Base-by-base conservation (phyloP, 108 stramenopile genomes). In the Conticribra guillardii region DNA sequence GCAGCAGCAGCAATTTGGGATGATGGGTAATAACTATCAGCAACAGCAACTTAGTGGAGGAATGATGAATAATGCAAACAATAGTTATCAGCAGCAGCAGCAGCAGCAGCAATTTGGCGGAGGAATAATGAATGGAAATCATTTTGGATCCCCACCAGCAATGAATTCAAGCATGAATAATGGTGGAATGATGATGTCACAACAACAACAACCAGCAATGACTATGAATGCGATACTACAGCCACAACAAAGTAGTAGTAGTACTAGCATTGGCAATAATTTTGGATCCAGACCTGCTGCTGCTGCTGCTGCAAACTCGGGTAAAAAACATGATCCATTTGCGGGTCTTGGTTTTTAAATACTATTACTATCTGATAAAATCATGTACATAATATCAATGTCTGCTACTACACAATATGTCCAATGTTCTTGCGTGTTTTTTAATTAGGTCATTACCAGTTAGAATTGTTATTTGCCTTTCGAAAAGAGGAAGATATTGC, bases 321-420 rank as follows among this genome's bases (percentile, higher is more conserved):
- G 11, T 69, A 60, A 68, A 46, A 69, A 77, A 62, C 33, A 58
- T 1, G 76, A 77, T 64, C 76, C 76, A 4, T 77, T 77, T 57
- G 76, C 76, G 11, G 76, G 76, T 22, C 64, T 70, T 55, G 75
- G 75, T 17, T 76, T 76, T 45, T 76, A 67, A 64, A 11, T 5
- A 41, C 5, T 41, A 5, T 9, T 41, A 41, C 55, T 32, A 21
- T 54, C 31, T 2, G 31, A 2, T 60, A n/a, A 60, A n/a, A n/a
- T n/a, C n/a, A n/a, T n/a, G n/a, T n/a, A n/a, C n/a, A n/a, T n/a
- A n/a, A n/a, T n/a, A n/a, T n/a, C n/a, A n/a, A n/a, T n/a, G n/a
- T n/a, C n/a, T n/a, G n/a, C n/a, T n/a, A n/a, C n/a, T n/a, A n/a
- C n/a, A n/a, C n/a, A n/a, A n/a, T n/a, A n/a, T n/a, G n/a, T n/a